phyloP scores from a whole-genome alignment of 2,329 filamentous ascomycete genomes.

The Aspergillus pseudoviridinutans region DNA sequence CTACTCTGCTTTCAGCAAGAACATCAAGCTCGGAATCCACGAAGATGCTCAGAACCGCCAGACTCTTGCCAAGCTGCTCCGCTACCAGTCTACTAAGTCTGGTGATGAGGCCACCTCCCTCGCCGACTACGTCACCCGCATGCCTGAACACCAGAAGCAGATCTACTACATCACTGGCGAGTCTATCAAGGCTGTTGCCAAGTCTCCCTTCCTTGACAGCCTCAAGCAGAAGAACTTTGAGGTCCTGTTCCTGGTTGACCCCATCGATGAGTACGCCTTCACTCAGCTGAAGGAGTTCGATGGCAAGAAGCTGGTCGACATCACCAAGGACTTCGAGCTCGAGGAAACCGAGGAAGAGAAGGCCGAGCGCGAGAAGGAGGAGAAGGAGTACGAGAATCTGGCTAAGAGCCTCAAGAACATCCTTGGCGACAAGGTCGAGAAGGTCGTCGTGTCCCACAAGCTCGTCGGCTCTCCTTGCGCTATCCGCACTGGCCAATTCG shows the following conservation, averaged over 20 bases:
- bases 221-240: conserved; percentile 99
- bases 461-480: conserved; percentile 89
- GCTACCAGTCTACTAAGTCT: conserved; percentile 99
- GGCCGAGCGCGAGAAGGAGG: conserved; percentile 86
- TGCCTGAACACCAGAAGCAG: conserved; percentile 99
- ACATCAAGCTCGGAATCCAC: conserved; percentile 99
- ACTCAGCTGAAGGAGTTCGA: conserved; percentile 99
- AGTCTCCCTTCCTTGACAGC: conserved; percentile 97
- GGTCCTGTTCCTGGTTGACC: conserved; percentile 98
- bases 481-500: conserved; percentile 99
- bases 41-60: conserved; percentile 97
- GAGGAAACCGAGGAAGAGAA: conserved; percentile 99
- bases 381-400: conserved; percentile 95
- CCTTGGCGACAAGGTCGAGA: conserved; percentile 98
- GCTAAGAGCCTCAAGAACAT: conserved; percentile 99
- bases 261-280: conserved; percentile 99
- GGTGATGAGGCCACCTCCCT: conserved; percentile 94
- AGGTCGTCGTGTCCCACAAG: conserved; percentile 99
- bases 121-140: conserved; percentile 95
- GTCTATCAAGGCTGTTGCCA: conserved; percentile 95
- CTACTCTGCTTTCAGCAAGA: conserved; percentile 99
- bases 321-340: conserved; percentile 99
- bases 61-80: conserved; percentile 92
- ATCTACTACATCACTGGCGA: conserved; percentile 99
- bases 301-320: conserved; percentile 99